Evolutionary conservation across 2,329 filamentous ascomycete genomes (phyloP), one percentile per base, ranked within the genome.

Genomic region (Simplicillium sp.): DNA sequence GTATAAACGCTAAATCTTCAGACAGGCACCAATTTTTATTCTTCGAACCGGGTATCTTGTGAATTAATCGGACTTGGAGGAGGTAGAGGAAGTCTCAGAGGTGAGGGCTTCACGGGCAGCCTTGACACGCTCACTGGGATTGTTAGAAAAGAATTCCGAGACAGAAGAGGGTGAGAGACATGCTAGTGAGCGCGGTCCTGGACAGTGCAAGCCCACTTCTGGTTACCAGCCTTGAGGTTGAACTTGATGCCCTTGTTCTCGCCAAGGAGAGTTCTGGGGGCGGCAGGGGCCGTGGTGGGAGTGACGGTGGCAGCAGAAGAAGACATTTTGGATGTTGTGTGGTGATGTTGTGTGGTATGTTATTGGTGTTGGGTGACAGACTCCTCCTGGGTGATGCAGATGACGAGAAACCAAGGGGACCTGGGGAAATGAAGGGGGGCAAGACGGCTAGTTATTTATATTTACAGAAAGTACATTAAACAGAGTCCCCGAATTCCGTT

Each of bases 171-270:
- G 25, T 35, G 18, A 13, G 3, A 28, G 18, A 58, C 67, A 46
- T 63, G 71, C 68, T 70, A 68, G 11, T 54, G 41, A 46, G 51
- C 43, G 41, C 67, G 65, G 54, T 71, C 66, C 45, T 68, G 60
- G 5, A 71, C 52, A 15, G 60, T 62, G 54, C 67, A 70, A 33
- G 53, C 39, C 51, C 59, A 64, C 36, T 53, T 55, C 37, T 55
- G 46, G 49, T 59, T 56, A 44, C 66, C 66, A 33, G 67, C 58
- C 56, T 61, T 64, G 56, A 72, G 63, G 36, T 65, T 53, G 58
- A 72, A 72, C 54, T 61, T 61, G 59, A 72, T 59, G 44, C 58
- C 64, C 44, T 49, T 56, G 50, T 55, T 59, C 46, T 67, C 57
- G 40, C 66, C 59, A 20, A 63, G 45, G 38, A 20, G 7, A 16